Evolutionary conservation across 2,329 filamentous ascomycete species (phyloP).

Genomic region (Laburnicola sp.): DNA sequence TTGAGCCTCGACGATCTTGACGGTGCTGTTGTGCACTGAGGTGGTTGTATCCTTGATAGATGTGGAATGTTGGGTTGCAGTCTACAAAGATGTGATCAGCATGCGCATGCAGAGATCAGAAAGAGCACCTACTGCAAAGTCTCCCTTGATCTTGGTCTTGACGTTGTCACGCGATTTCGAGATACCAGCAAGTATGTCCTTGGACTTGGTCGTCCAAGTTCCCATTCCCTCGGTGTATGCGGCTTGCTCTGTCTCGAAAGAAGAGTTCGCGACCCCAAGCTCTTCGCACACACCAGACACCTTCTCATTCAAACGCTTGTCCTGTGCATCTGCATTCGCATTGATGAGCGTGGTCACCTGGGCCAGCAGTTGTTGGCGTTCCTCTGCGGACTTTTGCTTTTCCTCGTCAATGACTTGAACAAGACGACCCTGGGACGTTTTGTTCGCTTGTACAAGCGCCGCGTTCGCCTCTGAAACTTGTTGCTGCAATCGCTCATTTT

Average conservation of each 20-base stretch:
- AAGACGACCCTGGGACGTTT: slow-evolving; percentile 66
- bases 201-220: slow-evolving; percentile 70
- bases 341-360: slow-evolving; percentile 80
- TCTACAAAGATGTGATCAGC: slow-evolving; percentile 49
- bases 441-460: slow-evolving; percentile 69
- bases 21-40: slow-evolving; percentile 86
- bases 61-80: slow-evolving; percentile 76
- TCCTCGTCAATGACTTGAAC: slow-evolving; percentile 75
- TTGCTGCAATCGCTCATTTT: slow-evolving; percentile 71
- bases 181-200: slow-evolving; percentile 70
- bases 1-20: slow-evolving; percentile 87
- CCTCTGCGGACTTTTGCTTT: slow-evolving; percentile 68
- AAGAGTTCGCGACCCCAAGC: slow-evolving; percentile 65
- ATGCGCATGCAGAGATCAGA: not conserved
- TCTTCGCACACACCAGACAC: slow-evolving; percentile 66
- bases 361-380: slow-evolving; percentile 71
- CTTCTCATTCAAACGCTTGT: slow-evolving; percentile 67
- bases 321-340: slow-evolving; percentile 72
- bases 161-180: slow-evolving; percentile 73
- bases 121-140: slow-evolving; percentile 70
- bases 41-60: slow-evolving; percentile 82
- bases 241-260: slow-evolving; percentile 66
- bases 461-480: slow-evolving; percentile 73
- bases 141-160: slow-evolving; percentile 80
- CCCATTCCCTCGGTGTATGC: slow-evolving; percentile 74